Conservation (phyloP, 2,329 filamentous ascomycete genomes). For the Zasmidium citrigriseum region DNA sequence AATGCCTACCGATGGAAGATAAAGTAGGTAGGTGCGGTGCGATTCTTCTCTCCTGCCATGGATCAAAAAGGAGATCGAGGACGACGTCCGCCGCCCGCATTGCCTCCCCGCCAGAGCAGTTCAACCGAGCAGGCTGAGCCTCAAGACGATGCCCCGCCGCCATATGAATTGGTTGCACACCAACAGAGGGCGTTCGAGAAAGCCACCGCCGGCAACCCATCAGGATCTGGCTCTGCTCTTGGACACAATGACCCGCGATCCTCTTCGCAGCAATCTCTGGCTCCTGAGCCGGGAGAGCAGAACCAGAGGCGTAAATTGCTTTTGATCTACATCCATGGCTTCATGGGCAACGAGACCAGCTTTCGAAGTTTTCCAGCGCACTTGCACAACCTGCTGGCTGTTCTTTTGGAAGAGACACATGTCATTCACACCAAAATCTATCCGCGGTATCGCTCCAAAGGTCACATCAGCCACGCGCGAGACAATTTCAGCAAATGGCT, state of each 20-base stretch:
- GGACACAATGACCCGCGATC: conserved; percentile 42
- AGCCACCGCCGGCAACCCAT: background rate
- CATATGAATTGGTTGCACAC: conserved; percentile 19
- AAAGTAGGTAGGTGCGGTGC: background rate
- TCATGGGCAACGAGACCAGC: conserved; percentile 83
- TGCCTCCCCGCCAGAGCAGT: conserved; percentile 7
- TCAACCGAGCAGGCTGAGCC: background rate
- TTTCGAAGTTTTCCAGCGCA: conserved; percentile 88
- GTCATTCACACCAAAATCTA: conserved; percentile 85
- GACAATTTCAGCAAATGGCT: conserved; percentile 86
- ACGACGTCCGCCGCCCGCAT: conserved; percentile 5
- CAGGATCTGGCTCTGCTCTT: background rate
- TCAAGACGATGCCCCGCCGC: conserved; percentile 16
- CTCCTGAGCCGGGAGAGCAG: conserved; percentile 37
- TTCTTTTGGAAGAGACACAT: conserved; percentile 69
- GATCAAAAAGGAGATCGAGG: background rate
- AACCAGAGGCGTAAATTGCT: conserved; percentile 60
- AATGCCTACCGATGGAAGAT: background rate
- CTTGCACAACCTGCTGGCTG: conserved; percentile 72
- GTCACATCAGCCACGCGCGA: conserved; percentile 69
- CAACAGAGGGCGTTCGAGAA: conserved; percentile 22
- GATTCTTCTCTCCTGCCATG: background rate
- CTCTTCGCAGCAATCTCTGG: conserved; percentile 48
- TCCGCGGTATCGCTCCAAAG: conserved; percentile 75
- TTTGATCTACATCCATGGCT: conserved; percentile 84